phyloP scores from a whole-genome alignment of 2,329 filamentous ascomycete species.

The Aspergillus persii region DNA sequence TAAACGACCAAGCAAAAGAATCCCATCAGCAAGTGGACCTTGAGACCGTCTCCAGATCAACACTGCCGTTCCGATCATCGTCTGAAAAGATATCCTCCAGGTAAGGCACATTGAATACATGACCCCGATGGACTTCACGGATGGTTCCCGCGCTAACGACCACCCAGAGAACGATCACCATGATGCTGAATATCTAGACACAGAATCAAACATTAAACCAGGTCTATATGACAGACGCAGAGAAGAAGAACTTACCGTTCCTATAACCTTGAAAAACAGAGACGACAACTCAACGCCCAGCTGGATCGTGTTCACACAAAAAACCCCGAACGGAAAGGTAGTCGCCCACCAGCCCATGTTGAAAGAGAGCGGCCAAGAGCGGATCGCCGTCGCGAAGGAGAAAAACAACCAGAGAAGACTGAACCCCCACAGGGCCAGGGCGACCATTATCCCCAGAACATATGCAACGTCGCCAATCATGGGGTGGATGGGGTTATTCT shows the following conservation, averaged over 20 bases:
- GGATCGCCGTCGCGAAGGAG: conserved; percentile 28
- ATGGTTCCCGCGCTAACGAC: not conserved
- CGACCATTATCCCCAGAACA: conserved; percentile 27
- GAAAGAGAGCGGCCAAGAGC: conserved; percentile 47
- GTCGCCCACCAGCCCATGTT: conserved; percentile 63
- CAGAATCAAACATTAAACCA: not conserved
- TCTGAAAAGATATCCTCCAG: not conserved
- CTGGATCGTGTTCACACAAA: conserved; percentile 42
- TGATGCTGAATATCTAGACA: not conserved
- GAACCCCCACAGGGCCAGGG: conserved; percentile 34
- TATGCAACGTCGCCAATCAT: conserved; percentile 27
- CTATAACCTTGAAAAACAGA: conserved; percentile 54
- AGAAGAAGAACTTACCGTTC: conserved; percentile 37
- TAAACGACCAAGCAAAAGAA: not conserved
- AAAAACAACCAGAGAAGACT: conserved; percentile 35
- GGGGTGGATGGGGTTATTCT: conserved; percentile 20
- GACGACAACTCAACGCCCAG: conserved; percentile 51
- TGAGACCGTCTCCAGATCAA: not conserved
- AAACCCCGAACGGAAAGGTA: conserved; percentile 57
- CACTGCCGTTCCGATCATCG: not conserved
- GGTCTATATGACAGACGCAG: not conserved
- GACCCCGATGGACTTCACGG: not conserved
- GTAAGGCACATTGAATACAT: not conserved
- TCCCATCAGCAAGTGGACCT: not conserved
- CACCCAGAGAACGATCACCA: not conserved